Conservation (phyloP, 768 basidiomycete genomes). For the Mycena galopus region DNA sequence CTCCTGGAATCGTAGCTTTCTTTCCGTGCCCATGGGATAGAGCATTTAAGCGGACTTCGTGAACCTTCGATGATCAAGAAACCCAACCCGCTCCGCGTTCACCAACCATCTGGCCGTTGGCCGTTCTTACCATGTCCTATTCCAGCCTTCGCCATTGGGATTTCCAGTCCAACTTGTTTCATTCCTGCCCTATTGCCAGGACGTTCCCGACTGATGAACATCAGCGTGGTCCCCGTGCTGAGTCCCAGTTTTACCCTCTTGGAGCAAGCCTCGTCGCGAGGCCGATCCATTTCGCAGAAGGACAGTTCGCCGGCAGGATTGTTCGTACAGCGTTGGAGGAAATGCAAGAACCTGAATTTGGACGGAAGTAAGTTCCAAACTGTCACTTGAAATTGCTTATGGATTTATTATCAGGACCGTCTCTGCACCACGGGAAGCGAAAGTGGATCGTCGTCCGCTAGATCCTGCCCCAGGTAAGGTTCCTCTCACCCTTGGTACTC, state of each 20-base stretch:
- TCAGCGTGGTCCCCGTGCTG: neutral
- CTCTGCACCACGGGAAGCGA: constrained; percentile 59
- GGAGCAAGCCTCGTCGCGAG: constrained; percentile 50
- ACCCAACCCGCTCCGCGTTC: too few relatives aligned
- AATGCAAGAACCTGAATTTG: constrained; percentile 73
- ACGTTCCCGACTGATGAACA: neutral
- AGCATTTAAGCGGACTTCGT: too few relatives aligned
- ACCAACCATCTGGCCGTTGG: too few relatives aligned
- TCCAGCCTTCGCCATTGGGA: neutral
- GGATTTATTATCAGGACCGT: neutral
- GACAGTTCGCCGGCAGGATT: constrained; percentile 71
- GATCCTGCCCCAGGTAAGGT: constrained; percentile 67
- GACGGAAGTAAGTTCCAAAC: constrained; percentile 65
- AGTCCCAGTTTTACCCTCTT: neutral
- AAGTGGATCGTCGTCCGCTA: constrained; percentile 73
- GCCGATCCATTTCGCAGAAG: constrained; percentile 68
- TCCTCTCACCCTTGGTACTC: neutral
- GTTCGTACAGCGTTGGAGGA: constrained; percentile 68
- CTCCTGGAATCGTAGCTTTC: too few relatives aligned
- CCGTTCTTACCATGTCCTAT: neutral
- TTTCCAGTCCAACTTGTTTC: neutral
- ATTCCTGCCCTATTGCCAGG: neutral
- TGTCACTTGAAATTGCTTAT: neutral
- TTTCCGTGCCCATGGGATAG: too few relatives aligned
- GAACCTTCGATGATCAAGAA: too few relatives aligned